Percentiles rank a stretch among this genome's conserved stretches.
phyloP scores from a whole-genome alignment of 176 grass and related monocot genomes.

The Bromus sterilis region DNA sequence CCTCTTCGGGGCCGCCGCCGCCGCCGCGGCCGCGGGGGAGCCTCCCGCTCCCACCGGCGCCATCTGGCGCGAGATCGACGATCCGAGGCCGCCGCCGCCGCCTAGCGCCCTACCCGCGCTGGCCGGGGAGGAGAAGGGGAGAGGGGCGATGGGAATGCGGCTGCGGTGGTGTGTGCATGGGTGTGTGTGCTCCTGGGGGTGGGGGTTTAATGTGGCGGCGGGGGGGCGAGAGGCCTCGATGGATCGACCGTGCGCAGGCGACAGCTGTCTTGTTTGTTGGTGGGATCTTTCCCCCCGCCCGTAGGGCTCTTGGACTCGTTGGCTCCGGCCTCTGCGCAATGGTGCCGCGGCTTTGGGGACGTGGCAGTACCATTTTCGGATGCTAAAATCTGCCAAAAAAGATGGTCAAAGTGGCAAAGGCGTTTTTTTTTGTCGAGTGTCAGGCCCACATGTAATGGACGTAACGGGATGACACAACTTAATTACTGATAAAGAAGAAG shows the following conservation, averaged over 20 bases:
- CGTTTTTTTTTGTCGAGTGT: background rate
- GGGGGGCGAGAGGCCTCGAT: no score
- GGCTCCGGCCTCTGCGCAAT: no score
- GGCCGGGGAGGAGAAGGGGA: background rate
- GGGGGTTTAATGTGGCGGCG: background rate
- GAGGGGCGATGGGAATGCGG: background rate
- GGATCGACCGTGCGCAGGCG: background rate
- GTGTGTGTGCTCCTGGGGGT: background rate
- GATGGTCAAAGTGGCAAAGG: no score
- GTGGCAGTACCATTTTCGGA: background rate
- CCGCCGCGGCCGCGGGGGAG: no score
- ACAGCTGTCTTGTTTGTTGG: background rate
- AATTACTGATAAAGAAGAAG: no score
- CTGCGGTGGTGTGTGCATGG: background rate
- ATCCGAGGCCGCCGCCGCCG: background rate
- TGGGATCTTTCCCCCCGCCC: no score
- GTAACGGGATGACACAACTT: no score
- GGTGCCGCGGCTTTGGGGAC: no score
- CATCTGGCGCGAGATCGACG: background rate
- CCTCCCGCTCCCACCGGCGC: background rate
- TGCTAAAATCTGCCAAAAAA: no score
- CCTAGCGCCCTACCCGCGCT: background rate
- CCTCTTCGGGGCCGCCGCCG: background rate
- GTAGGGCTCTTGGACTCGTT: no score
- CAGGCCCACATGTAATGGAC: no score